These are phyloP conservation scores for Zygosaccharomyces rouxii DNA, from an alignment of 805 yeast species.

Conservation along the genomic window DNA sequence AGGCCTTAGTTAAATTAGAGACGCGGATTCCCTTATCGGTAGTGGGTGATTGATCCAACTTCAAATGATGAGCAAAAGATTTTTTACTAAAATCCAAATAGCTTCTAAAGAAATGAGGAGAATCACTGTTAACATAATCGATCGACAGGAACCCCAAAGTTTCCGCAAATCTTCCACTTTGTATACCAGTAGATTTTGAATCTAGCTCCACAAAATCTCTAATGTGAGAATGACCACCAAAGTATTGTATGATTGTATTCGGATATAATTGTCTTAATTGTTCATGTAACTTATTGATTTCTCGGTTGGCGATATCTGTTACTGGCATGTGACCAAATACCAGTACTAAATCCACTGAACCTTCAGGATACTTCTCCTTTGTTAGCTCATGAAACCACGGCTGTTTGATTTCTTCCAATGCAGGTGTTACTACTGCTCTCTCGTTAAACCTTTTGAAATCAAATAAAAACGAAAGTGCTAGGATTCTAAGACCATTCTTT, in stretches of 20 bases:
- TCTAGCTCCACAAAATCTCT: slow-evolving; percentile 77
- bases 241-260: slow-evolving; percentile 64
- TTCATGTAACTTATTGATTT: slow-evolving; percentile 36
- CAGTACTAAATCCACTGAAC: slow-evolving; percentile 58
- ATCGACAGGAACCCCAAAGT: slow-evolving; percentile 86
- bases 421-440: slow-evolving; percentile 58
- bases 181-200: slow-evolving; percentile 64
- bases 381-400: slow-evolving; percentile 60
- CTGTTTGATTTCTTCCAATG: slow-evolving; percentile 48
- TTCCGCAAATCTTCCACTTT: slow-evolving; percentile 90
- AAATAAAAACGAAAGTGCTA: slow-evolving; percentile 76
- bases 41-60: slow-evolving; percentile 37
- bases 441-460: slow-evolving; percentile 61
- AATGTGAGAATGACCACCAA: slow-evolving; percentile 94
- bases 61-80: slow-evolving; percentile 60
- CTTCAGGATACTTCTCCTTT: slow-evolving; percentile 30
- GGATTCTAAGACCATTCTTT: slow-evolving; percentile 45
- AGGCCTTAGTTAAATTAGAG: slow-evolving; percentile 40
- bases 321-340: slow-evolving; percentile 80
- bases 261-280: slow-evolving; percentile 58
- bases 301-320: slow-evolving; percentile 35
- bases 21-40: slow-evolving; percentile 53
- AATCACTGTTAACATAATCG: slow-evolving; percentile 28
- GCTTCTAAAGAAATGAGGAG: slow-evolving; percentile 47
- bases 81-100: slow-evolving; percentile 79